Percentiles rank a stretch among this genome's conserved stretches.
These are phyloP conservation scores for Parascedosporium putredinis DNA, from an alignment of 2,329 filamentous ascomycete species.

Conservation along the genomic window DNA sequence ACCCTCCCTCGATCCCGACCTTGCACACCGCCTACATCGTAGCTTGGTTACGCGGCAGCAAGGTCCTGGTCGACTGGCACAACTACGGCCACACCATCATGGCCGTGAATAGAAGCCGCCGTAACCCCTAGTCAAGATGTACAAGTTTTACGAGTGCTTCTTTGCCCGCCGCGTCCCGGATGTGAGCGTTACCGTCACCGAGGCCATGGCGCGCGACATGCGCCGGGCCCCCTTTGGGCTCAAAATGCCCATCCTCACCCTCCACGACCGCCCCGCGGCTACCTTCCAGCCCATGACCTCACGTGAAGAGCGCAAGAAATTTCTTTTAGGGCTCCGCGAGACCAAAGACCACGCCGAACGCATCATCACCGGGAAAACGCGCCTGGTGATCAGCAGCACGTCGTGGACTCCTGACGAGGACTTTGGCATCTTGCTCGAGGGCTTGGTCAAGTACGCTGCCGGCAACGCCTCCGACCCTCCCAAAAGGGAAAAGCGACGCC, in stretches of 20 bases:
- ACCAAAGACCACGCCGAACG: constrained; percentile 48
- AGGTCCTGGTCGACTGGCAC: constrained; percentile 92
- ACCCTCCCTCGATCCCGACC: constrained; percentile 90
- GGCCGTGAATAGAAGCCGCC: constrained; percentile 43
- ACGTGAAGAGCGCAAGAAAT: constrained; percentile 35
- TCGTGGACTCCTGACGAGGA: constrained; percentile 98
- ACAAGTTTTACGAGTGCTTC: constrained; percentile 65
- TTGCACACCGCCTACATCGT: constrained; percentile 64
- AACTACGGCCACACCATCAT: constrained; percentile 97
- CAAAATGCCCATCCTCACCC: constrained; percentile 52
- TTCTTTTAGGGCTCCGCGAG: constrained; percentile 56
- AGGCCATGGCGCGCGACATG: constrained; percentile 75
- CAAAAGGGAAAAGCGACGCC: constrained; percentile 27
- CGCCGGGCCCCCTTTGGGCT: constrained; percentile 53
- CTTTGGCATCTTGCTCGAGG: constrained; percentile 77
- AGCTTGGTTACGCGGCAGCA: constrained; percentile 67
- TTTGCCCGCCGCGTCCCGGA: constrained; percentile 58
- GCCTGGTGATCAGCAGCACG: constrained; percentile 80
- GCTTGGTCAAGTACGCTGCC: constrained; percentile 65
- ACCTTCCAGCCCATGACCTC: constrained; percentile 64
- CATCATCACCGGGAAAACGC: constrained; percentile 47
- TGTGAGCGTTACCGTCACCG: constrained; percentile 77
- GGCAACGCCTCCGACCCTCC: constrained; percentile 11
- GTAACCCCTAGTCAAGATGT: constrained; percentile 67
- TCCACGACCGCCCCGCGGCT: constrained; percentile 78